These are phyloP conservation scores for Phycomyces blakesleeanus DNA, from an alignment of 192 early-diverging fungal genomes.

Conservation along the genomic window DNA sequence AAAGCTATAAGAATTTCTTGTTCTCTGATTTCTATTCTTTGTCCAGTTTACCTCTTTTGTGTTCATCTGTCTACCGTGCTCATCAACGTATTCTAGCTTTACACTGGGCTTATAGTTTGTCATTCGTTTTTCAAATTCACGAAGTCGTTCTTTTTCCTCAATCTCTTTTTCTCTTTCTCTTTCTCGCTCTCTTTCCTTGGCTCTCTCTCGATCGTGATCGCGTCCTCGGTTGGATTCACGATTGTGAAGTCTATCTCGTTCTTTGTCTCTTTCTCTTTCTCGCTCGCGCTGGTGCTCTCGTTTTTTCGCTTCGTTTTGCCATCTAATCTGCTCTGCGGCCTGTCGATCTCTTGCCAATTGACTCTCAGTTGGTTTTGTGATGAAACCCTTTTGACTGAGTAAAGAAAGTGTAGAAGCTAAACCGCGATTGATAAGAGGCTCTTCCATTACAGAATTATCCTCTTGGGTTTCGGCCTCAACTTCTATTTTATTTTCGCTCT, in stretches of 20 bases:
- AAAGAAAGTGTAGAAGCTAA: constrained; percentile 80
- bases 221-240: constrained; percentile 22
- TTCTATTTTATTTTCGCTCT: neutral
- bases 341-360: constrained; percentile 60
- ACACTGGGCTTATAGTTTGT: constrained; percentile 89
- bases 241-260: constrained; percentile 45
- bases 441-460: constrained; percentile 48
- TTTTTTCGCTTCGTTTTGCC: constrained; percentile 69
- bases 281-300: constrained; percentile 55
- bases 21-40: neutral
- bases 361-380: constrained; percentile 55
- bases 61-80: constrained; percentile 72
- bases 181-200: constrained; percentile 28
- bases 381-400: constrained; percentile 72
- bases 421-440: constrained; percentile 76
- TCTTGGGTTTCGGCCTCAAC: too few species aligned
- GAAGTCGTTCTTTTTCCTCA: constrained; percentile 60
- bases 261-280: constrained; percentile 69
- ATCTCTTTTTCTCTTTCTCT: constrained; percentile 49
- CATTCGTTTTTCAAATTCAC: constrained; percentile 80
- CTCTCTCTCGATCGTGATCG: constrained; percentile 36
- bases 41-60: constrained; percentile 79
- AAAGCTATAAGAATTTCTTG: neutral
- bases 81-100: constrained; percentile 88
- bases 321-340: constrained; percentile 58